Evolutionary conservation across 768 basidiomycete genomes (phyloP).

Genomic region (Russula sp.): DNA sequence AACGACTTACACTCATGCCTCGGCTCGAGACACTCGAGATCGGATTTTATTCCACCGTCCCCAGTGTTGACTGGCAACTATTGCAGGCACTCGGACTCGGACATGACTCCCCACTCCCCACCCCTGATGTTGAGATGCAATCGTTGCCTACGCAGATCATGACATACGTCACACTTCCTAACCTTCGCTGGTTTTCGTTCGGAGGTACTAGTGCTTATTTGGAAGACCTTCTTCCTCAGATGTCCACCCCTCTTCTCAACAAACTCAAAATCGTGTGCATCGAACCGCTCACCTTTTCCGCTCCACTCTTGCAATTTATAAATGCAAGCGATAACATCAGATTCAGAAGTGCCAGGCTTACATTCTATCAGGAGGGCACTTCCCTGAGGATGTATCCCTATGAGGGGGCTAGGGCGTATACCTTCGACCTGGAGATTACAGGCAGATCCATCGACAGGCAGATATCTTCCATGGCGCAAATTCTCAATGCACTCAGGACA

Average conservation of each 20-base stretch:
- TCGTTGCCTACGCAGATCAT: background rate
- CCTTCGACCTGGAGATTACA: background rate
- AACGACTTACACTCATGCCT: background rate
- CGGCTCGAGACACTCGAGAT: background rate
- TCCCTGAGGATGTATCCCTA: background rate
- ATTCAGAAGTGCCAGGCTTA: background rate
- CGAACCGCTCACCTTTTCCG: background rate
- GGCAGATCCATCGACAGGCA: background rate
- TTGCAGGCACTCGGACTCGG: background rate
- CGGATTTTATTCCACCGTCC: background rate
- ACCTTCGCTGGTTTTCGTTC: background rate
- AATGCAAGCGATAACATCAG: background rate
- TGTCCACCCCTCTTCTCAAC: background rate
- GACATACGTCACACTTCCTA: background rate
- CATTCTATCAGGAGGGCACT: background rate
- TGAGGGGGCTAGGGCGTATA: background rate
- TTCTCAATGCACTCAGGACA: background rate
- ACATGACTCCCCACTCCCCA: background rate
- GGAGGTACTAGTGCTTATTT: background rate
- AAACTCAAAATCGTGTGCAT: background rate
- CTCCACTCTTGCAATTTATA: background rate
- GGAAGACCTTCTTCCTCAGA: background rate
- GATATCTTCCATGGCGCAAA: background rate
- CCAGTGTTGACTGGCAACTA: background rate
- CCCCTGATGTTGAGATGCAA: background rate